A percentile compares a stretch with the other conserved stretches of the same genome.
phyloP scores from a whole-genome alignment of 2,329 filamentous ascomycete genomes.

The Botrytis aclada region DNA sequence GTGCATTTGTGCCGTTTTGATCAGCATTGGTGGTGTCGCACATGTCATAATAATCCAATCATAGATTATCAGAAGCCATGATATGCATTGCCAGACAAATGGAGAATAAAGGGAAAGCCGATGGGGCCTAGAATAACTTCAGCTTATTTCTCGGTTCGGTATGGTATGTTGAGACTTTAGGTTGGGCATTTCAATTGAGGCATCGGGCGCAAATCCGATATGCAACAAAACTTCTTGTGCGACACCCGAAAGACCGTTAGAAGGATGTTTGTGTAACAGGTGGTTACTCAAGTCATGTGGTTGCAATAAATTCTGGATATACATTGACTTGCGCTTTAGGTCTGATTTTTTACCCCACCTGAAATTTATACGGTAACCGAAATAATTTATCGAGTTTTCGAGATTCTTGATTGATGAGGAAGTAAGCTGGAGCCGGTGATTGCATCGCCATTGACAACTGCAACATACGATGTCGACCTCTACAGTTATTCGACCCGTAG shows the following conservation, averaged over 20 bases:
- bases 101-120: neutral
- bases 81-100: conserved; percentile 10
- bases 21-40: neutral
- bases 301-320: conserved; percentile 5
- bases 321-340: conserved; percentile 6
- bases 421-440: conserved; percentile 6
- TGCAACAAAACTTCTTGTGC: conserved; percentile 20
- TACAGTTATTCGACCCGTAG: conserved; percentile 30
- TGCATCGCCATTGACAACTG: conserved; percentile 25
- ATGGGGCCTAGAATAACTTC: conserved; percentile 1
- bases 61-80: neutral
- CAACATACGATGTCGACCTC: conserved; percentile 34
- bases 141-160: neutral
- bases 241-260: neutral
- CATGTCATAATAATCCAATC: neutral
- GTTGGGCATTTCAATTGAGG: conserved; percentile 12
- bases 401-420: conserved; percentile 18
- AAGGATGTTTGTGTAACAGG: neutral
- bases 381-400: conserved; percentile 23
- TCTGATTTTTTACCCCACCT: neutral
- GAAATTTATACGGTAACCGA: conserved; percentile 13
- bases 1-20: neutral
- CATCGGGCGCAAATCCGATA: conserved; percentile 21
- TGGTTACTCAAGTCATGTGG: conserved; percentile 8
- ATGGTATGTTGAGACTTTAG: neutral